These are phyloP conservation scores for Plantago elongata DNA, from an alignment of 257 asterid genomes.

Conservation along the genomic window DNA sequence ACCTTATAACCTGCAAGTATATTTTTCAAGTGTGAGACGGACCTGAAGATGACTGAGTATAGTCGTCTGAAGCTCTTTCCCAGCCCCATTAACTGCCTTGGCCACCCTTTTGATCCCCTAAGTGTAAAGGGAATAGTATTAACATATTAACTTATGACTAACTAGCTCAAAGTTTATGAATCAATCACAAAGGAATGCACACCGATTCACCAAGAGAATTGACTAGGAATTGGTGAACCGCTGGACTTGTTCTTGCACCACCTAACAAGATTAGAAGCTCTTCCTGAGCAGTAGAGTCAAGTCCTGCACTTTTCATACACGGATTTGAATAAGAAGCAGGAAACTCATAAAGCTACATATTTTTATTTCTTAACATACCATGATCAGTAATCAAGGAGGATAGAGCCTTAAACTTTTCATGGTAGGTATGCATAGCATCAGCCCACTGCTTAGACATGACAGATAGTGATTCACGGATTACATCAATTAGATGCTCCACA, in stretches of 20 bases:
- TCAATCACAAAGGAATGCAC: constrained; percentile 28
- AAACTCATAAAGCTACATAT: constrained; percentile 12
- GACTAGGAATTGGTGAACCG: constrained; percentile 90
- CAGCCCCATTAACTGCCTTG: constrained; percentile 75
- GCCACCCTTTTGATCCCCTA: constrained; percentile 88
- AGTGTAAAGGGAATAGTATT: constrained; percentile 15
- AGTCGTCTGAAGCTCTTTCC: constrained; percentile 82
- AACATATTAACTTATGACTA: constrained; percentile 15
- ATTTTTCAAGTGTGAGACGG: constrained; percentile 9
- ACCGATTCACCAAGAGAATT: constrained; percentile 98
- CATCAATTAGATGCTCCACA: constrained; percentile 81
- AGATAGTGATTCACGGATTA: constrained; percentile 57
- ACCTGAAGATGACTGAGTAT: constrained; percentile 92
- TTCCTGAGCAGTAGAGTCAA: constrained; percentile 85
- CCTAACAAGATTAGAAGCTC: constrained; percentile 86
- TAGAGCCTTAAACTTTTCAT: constrained; percentile 67
- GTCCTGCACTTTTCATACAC: constrained; percentile 45
- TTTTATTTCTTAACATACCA: constrained; percentile 41
- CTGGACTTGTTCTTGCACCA: constrained; percentile 97
- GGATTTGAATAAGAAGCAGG: constrained; percentile 21
- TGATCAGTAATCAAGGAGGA: constrained; percentile 75
- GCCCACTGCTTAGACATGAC: constrained; percentile 95
- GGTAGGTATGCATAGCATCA: constrained; percentile 73
- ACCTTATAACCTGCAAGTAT: neutral
- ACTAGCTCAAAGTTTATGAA: constrained; percentile 15